A percentile compares a stretch with the other conserved stretches of the same genome.
These are phyloP conservation scores for Saturnispora serradocipensis DNA, from an alignment of 805 yeast species.

Conservation along the genomic window DNA sequence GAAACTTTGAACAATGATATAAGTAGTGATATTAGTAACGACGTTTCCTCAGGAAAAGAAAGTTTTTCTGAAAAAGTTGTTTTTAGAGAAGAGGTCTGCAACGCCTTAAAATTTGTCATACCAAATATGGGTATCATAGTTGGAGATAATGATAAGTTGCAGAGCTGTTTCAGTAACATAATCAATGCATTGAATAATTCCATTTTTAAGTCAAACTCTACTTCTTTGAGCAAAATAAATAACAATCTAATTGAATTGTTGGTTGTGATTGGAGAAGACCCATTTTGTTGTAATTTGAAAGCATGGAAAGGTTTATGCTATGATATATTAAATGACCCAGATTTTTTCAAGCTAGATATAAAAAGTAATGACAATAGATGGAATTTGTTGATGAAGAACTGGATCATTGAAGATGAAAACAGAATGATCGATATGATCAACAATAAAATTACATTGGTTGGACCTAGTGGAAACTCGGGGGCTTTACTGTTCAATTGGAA, in stretches of 20 bases:
- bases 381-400: slow-evolving; percentile 45
- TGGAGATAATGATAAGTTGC: slow-evolving; percentile 54
- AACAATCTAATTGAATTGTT: slow-evolving; percentile 35
- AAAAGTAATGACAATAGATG: slow-evolving; percentile 32
- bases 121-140: slow-evolving; percentile 35
- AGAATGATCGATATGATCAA: slow-evolving; percentile 43
- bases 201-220: slow-evolving; percentile 33
- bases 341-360: slow-evolving; percentile 38
- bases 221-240: slow-evolving; percentile 31
- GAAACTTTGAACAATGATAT: slow-evolving; percentile 3
- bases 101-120: slow-evolving; percentile 32
- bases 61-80: slow-evolving; percentile 15
- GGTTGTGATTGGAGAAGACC: slow-evolving; percentile 26
- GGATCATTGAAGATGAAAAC: slow-evolving; percentile 61
- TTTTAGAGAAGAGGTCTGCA: slow-evolving; percentile 36
- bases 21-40: background rate
- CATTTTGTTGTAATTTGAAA: slow-evolving; percentile 31
- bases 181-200: slow-evolving; percentile 48
- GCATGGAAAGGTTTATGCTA: slow-evolving; percentile 56
- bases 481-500: slow-evolving; percentile 33
- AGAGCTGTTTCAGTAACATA: slow-evolving; percentile 40
- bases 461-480: slow-evolving; percentile 40
- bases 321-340: slow-evolving; percentile 56
- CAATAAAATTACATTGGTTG: slow-evolving; percentile 30
- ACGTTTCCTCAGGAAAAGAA: background rate